Evolutionary conservation across 169 alveolate species (phyloP).

Genomic region (Plasmodium ovale): DNA sequence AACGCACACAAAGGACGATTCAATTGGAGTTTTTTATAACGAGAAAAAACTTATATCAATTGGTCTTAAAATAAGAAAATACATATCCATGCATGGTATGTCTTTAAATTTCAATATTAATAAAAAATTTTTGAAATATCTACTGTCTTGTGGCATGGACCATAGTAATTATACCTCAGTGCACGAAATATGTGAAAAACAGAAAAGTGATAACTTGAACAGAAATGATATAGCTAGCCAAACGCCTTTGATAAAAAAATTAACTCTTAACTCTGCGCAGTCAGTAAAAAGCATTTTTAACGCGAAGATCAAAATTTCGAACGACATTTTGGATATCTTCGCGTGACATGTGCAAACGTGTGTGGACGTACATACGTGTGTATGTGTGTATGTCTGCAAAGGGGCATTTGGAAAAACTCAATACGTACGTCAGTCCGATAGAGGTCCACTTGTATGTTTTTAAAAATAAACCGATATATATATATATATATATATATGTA

Average conservation of each 20-base stretch:
- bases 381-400: not conserved
- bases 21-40: slow-evolving; percentile 77
- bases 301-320: slow-evolving; percentile 32
- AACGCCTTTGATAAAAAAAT: slow-evolving; percentile 7
- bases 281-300: slow-evolving; percentile 52
- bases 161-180: slow-evolving; percentile 51
- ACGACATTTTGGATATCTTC: slow-evolving; percentile 30
- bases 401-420: not conserved
- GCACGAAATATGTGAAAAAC: slow-evolving; percentile 42
- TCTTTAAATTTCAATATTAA: slow-evolving; percentile 77
- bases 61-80: slow-evolving; percentile 79
- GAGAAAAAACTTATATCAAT: slow-evolving; percentile 77
- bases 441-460: no score
- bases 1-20: slow-evolving; percentile 55
- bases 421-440: no score
- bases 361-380: not conserved
- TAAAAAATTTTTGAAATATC: slow-evolving; percentile 23
- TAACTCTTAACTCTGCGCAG: slow-evolving; percentile 18
- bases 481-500: no score
- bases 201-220: not conserved
- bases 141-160: slow-evolving; percentile 81
- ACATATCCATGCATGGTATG: slow-evolving; percentile 82
- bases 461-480: no score
- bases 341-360: slow-evolving; percentile 1
- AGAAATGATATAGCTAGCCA: slow-evolving; percentile 10